Conservation (phyloP, 441 rosid species). For the Mallotus repandus region DNA sequence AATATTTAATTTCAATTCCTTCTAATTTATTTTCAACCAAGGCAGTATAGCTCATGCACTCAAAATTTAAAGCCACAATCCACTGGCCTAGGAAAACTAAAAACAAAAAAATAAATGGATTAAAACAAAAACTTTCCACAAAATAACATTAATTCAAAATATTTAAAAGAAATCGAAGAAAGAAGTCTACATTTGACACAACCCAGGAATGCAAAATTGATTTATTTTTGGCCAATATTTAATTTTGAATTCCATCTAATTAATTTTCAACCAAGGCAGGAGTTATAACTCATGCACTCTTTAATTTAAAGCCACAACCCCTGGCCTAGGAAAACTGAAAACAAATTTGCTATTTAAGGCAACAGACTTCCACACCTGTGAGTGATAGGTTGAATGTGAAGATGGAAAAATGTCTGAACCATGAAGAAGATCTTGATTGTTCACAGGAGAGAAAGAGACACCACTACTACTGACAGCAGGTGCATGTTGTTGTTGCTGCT, state of each 20-base stretch:
- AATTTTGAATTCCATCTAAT: not conserved
- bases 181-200: not conserved
- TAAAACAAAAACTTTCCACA: conserved; percentile 4
- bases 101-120: conserved; percentile 16
- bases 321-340: conserved; percentile 13
- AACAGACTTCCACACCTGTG: conserved; percentile 65
- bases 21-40: not conserved
- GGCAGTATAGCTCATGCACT: not conserved
- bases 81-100: conserved; percentile 54
- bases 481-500: conserved; percentile 81
- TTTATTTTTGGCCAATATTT: not conserved
- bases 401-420: conserved; percentile 84
- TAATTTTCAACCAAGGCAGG: not conserved
- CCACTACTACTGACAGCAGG: conserved; percentile 70
- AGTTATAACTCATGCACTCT: not conserved
- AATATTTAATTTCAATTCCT: not conserved
- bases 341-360: conserved; percentile 12
- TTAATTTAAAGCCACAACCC: not conserved
- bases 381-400: conserved; percentile 73
- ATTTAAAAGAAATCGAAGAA: not conserved
- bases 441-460: conserved; percentile 60
- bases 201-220: not conserved
- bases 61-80: conserved; percentile 9
- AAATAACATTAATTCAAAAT: not conserved
- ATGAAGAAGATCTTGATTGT: conserved; percentile 78